Percentiles rank a stretch among this genome's conserved stretches.
phyloP scores from a whole-genome alignment of 78 protist genomes.

The Dictyostelium firmibasis region DNA sequence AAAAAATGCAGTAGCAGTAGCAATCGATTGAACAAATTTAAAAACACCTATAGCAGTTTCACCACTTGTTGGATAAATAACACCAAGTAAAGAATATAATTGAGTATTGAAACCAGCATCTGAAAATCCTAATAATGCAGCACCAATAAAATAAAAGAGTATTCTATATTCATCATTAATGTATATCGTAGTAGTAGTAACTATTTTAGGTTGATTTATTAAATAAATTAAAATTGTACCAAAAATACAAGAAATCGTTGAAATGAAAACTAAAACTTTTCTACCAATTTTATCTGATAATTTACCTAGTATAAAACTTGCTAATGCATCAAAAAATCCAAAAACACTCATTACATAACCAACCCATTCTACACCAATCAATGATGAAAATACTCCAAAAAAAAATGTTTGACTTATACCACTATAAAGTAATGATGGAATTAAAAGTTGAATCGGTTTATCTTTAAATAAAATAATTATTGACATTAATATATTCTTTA shows the following conservation, averaged over 20 bases:
- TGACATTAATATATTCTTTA: neutral
- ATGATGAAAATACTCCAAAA: slow-evolving; percentile 53
- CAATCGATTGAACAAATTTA: slow-evolving; percentile 67
- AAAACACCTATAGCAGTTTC: slow-evolving; percentile 46
- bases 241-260: slow-evolving; percentile 8
- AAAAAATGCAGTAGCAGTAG: slow-evolving; percentile 43
- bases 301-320: slow-evolving; percentile 10
- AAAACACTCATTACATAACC: slow-evolving; percentile 54
- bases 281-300: slow-evolving; percentile 32
- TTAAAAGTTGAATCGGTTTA: slow-evolving; percentile 32
- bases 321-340: slow-evolving; percentile 51
- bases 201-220: neutral
- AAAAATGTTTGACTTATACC: slow-evolving; percentile 69
- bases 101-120: slow-evolving; percentile 74
- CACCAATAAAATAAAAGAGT: slow-evolving; percentile 15
- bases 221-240: slow-evolving; percentile 20
- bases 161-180: neutral
- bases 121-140: slow-evolving; percentile 36
- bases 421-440: slow-evolving; percentile 26
- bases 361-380: neutral
- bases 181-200: neutral
- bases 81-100: slow-evolving; percentile 46
- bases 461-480: slow-evolving; percentile 24
- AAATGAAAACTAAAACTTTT: neutral
- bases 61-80: slow-evolving; percentile 28